A percentile compares a stretch with the other conserved stretches of the same genome.
phyloP scores from a whole-genome alignment of 495 filamentous ascomycete genomes.

The Hypoxylon lienhwacheense region DNA sequence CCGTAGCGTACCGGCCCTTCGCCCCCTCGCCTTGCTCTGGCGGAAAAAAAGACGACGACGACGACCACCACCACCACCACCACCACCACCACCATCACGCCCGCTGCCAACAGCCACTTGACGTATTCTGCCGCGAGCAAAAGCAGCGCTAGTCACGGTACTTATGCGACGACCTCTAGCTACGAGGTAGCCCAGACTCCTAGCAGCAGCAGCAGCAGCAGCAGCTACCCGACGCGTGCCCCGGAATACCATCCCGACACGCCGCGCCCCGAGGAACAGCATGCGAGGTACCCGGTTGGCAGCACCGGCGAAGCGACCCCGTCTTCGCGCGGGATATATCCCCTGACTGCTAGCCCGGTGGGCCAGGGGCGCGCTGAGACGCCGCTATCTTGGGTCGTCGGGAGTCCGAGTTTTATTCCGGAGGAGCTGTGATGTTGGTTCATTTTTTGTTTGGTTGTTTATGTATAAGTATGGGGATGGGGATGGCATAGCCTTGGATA shows the following conservation, averaged over 20 bases:
- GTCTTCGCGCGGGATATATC: background rate
- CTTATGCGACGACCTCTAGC: conserved; percentile 26
- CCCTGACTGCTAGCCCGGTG: background rate
- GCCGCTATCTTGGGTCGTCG: background rate
- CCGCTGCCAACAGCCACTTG: too few relatives aligned
- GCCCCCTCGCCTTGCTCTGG: background rate
- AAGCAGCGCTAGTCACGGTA: background rate
- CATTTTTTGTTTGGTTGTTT: too few relatives aligned
- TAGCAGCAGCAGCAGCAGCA: too few relatives aligned
- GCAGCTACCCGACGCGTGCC: too few relatives aligned
- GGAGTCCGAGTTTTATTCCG: background rate
- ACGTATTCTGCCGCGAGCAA: background rate
- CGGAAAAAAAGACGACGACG: background rate
- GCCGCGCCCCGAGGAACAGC: background rate
- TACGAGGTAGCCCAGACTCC: too few relatives aligned
- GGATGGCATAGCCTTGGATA: too few relatives aligned
- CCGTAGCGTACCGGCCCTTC: conserved; percentile 4
- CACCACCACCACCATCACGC: background rate
- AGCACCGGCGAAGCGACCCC: background rate
- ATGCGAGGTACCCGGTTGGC: background rate
- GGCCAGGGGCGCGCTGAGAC: background rate
- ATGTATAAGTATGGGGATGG: too few relatives aligned
- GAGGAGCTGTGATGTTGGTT: conserved; percentile 3
- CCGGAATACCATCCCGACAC: background rate
- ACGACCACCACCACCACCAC: background rate